Base-by-base conservation (phyloP, 176 grass and related monocot species). In the Oryza nivara region DNA sequence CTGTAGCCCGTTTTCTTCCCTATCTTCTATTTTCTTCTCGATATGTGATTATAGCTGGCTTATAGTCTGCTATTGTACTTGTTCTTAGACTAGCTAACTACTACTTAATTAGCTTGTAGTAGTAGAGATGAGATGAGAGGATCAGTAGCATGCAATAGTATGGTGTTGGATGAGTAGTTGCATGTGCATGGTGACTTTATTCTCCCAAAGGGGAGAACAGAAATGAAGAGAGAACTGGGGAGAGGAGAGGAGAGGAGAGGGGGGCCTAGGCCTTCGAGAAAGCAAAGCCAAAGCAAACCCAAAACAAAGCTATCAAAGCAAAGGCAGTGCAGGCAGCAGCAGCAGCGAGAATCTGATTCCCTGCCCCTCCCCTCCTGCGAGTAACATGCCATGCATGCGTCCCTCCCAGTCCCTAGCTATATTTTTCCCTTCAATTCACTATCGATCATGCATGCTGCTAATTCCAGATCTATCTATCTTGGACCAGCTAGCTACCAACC, bases 161-260 rank as follows among this genome's bases (percentile, higher is more conserved):
- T 60, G 23, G 5, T 45, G 14, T 61, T 72, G 88, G 44, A 84
- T 78, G 83, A 90, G 84, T 58, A 63, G 58, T 63, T 63, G 85
- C 85, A 91, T 87, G 85, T 91, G 89, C 52, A 84, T 72, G 89
- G 70, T 66, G 32, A 81, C 89, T 91, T 91, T 91, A 91, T 91
- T 91, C 85, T 76, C 81, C 85, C 81, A 88, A 84, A 87, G 89
- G 78, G 64, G 65, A 83, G 77, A 80, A 84, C 76, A 87, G 76
- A 83, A 48, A 3, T 41, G 40, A 44, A 49, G 12, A 72, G 65
- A 52, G 88, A 51, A 72, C 68, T 17, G 41, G 26, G 32, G 4
- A 3, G 0, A 14, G 68, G 68, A 15, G 32, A 14, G 68, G 80
- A 22, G 32, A 3, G 30, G 30, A 32, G 25, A 49, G 78, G 20